These are phyloP conservation scores for Colletotrichum graminicola DNA, from an alignment of 2,329 filamentous ascomycete genomes.

Conservation along the genomic window DNA sequence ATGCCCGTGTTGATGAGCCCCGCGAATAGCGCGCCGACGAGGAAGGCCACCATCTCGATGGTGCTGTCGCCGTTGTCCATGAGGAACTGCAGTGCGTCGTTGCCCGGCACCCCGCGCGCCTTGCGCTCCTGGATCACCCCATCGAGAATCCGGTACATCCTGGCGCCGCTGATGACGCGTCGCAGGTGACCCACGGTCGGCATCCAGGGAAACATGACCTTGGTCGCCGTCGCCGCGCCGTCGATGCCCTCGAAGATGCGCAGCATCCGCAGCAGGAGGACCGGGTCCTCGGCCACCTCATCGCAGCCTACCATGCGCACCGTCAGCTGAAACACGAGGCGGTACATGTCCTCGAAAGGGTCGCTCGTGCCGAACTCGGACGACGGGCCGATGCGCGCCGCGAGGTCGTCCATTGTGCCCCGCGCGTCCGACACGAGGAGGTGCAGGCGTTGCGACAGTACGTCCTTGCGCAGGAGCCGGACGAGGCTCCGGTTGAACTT, in stretches of 20 bases:
- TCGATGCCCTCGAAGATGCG: conserved; percentile 62
- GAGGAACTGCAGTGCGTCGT: conserved; percentile 66
- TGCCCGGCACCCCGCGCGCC: conserved; percentile 54
- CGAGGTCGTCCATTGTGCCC: conserved; percentile 53
- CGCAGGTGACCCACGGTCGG: conserved; percentile 58
- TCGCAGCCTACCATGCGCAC: conserved; percentile 66
- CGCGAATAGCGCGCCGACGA: conserved; percentile 66
- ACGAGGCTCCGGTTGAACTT: conserved; percentile 49
- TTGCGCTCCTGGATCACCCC: conserved; percentile 60
- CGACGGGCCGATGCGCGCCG: conserved; percentile 39
- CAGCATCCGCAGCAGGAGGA: conserved; percentile 57
- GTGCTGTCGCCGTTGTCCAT: conserved; percentile 64
- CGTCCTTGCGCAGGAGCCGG: conserved; percentile 54
- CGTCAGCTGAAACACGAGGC: conserved; percentile 67
- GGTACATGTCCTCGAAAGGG: conserved; percentile 66
- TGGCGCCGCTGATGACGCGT: conserved; percentile 58
- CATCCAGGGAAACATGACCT: conserved; percentile 66
- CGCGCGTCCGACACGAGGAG: conserved; percentile 58
- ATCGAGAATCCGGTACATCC: conserved; percentile 62
- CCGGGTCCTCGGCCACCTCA: conserved; percentile 64
- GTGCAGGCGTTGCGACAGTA: conserved; percentile 54
- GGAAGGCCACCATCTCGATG: conserved; percentile 59
- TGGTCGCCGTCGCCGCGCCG: conserved; percentile 53
- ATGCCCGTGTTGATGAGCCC: conserved; percentile 69
- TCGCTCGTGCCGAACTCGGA: conserved; percentile 54